Evolutionary conservation across 305 asterid genomes (phyloP).

Genomic region (Fraxinus baroniana): DNA sequence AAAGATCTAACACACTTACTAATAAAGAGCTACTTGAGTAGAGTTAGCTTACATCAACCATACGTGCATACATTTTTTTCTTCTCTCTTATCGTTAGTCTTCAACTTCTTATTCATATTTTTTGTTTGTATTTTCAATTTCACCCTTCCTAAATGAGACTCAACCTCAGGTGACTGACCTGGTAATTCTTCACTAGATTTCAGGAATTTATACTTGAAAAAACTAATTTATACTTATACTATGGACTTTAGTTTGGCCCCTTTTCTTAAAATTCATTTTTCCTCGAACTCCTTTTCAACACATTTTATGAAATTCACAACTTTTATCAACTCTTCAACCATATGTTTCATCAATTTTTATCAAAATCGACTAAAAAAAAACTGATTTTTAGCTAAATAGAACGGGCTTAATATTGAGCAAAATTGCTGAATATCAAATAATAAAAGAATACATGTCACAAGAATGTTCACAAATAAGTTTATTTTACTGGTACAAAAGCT

Average conservation of each 20-base stretch:
- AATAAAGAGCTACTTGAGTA: not conserved
- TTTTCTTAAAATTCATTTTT: not conserved
- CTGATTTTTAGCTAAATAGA: not conserved
- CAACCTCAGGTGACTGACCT: not conserved
- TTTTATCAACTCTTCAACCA: not conserved
- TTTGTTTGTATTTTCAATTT: not conserved
- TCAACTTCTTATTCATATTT: not conserved
- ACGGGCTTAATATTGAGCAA: not conserved
- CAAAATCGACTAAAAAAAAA: not conserved
- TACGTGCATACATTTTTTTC: not conserved
- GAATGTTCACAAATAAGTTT: not conserved
- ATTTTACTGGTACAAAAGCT: not conserved
- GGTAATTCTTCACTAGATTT: not conserved
- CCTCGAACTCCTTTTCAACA: not conserved
- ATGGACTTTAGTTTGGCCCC: not conserved
- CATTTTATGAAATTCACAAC: not conserved
- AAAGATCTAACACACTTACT: not conserved
- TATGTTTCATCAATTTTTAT: not conserved
- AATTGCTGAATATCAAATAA: not conserved
- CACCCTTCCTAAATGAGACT: not conserved
- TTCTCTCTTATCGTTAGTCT: not conserved
- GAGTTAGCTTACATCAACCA: not conserved
- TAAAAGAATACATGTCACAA: not conserved
- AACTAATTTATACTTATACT: not conserved
- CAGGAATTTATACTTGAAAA: not conserved